Conservation (phyloP, 2,329 filamentous ascomycete genomes). For the Coniochaeta sp. region DNA sequence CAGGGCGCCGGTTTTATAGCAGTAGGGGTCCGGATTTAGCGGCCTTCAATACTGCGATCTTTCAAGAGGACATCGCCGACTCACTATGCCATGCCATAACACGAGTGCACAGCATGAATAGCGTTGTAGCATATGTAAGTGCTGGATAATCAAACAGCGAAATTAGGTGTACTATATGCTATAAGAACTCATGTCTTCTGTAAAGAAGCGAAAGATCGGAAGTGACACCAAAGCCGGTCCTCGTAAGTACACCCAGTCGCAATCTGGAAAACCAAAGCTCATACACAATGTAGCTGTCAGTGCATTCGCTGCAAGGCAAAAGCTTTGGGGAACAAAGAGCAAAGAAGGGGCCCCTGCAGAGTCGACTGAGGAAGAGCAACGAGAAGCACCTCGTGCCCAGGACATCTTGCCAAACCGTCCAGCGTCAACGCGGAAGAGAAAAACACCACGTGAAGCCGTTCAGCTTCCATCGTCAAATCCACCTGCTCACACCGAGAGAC, state of each 20-base stretch:
- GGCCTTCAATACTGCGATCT: not conserved
- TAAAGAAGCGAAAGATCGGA: slow-evolving; percentile 32
- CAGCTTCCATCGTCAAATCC: not conserved
- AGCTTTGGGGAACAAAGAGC: slow-evolving; percentile 19
- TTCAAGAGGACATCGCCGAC: not conserved
- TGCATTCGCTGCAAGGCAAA: slow-evolving; percentile 35
- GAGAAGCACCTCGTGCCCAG: not conserved
- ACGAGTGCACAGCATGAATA: not conserved
- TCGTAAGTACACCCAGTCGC: not conserved
- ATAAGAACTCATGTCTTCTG: slow-evolving; percentile 14
- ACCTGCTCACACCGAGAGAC: not conserved
- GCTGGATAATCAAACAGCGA: not conserved
- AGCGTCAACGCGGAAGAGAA: not conserved
- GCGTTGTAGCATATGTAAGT: not conserved
- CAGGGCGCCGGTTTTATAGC: not conserved
- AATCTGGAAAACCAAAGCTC: not conserved
- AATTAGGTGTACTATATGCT: not conserved
- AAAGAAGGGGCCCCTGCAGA: not conserved
- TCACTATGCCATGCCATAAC: not conserved
- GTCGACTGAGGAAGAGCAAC: not conserved
- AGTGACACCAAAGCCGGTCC: not conserved
- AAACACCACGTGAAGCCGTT: not conserved
- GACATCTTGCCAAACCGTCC: not conserved
- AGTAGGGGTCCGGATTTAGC: not conserved
- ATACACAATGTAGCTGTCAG: slow-evolving; percentile 20